Evolutionary conservation across 352 stramenopile genomes (phyloP), one percentile per base, ranked within the genome.

Genomic region (Globisporangium camurandrum): DNA sequence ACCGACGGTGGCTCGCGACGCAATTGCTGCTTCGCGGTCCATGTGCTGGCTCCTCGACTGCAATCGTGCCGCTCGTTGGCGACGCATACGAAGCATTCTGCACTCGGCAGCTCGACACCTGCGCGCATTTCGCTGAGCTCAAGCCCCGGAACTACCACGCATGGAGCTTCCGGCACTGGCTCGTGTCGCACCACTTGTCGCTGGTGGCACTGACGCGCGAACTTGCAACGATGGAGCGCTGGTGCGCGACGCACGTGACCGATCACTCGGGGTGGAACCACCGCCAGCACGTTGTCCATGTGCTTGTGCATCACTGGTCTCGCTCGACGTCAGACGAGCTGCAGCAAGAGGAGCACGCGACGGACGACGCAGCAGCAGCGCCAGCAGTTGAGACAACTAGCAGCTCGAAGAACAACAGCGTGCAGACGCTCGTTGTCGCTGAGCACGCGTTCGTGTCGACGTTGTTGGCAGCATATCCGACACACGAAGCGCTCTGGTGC

Each of bases 251-350:
- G 14, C 82, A 93, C 46, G 52, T 93, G 33, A 82, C 61, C 2
- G 82, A 93, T 51, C 64, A 89, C 55, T 93, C 82, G 2, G 82
- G 75, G 1, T 91, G 78, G 79, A 90, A 90, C 46, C 77, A 90
- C 40, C 78, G 82, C 1, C 76, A 87, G 23, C 73, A 86, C 54
- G 69, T 68, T 0, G 38, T 88, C 20, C 64, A 71, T 36, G 53
- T 61, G 17, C n/a, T 59, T 17, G 36, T 70, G 30, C 30, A 14
- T 12, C 30, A n/a, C n/a, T n/a, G n/a, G n/a, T n/a, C n/a, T n/a
- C n/a, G n/a, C n/a, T n/a, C n/a, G n/a, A n/a, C n/a, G n/a, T n/a
- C n/a, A n/a, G n/a, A n/a, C n/a, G n/a, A n/a, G n/a, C n/a, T n/a
- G n/a, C n/a, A n/a, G n/a, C n/a, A n/a, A n/a, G n/a, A n/a, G n/a